Evolutionary conservation across 2,329 filamentous ascomycete genomes (phyloP).

Genomic region (Paecilomyces sp.): DNA sequence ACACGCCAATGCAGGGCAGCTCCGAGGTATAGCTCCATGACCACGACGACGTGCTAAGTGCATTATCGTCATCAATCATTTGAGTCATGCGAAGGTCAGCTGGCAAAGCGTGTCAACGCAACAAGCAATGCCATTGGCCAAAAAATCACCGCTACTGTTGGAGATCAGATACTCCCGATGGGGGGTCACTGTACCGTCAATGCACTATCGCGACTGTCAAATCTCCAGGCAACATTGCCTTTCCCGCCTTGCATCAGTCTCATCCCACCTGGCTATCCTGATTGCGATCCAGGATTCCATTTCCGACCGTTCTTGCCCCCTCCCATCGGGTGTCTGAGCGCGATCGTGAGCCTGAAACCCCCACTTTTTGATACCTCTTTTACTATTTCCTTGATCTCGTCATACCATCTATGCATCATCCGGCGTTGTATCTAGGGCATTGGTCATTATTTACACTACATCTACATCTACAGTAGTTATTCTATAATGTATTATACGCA

Average conservation of each 20-base stretch:
- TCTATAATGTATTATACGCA: neutral
- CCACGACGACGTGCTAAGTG: neutral
- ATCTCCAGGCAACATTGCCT: neutral
- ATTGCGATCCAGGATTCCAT: neutral
- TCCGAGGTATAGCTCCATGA: neutral
- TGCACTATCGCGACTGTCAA: neutral
- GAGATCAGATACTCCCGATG: neutral
- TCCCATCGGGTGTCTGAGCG: neutral
- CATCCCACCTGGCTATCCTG: neutral
- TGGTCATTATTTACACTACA: neutral
- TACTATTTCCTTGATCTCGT: neutral
- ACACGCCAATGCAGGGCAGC: neutral
- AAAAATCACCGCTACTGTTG: neutral
- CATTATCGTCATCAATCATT: neutral
- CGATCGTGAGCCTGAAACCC: neutral
- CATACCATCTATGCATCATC: neutral
- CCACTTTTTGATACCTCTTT: neutral
- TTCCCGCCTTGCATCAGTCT: neutral
- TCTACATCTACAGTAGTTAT: neutral
- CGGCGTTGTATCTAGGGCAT: neutral
- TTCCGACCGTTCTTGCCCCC: neutral
- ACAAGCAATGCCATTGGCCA: neutral
- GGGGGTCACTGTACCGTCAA: neutral
- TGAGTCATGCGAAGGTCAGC: neutral
- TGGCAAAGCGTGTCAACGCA: neutral